A percentile compares a stretch with the other conserved stretches of the same genome.
Conservation (phyloP, 352 stramenopile species). For the Thalassiosira hispida region DNA sequence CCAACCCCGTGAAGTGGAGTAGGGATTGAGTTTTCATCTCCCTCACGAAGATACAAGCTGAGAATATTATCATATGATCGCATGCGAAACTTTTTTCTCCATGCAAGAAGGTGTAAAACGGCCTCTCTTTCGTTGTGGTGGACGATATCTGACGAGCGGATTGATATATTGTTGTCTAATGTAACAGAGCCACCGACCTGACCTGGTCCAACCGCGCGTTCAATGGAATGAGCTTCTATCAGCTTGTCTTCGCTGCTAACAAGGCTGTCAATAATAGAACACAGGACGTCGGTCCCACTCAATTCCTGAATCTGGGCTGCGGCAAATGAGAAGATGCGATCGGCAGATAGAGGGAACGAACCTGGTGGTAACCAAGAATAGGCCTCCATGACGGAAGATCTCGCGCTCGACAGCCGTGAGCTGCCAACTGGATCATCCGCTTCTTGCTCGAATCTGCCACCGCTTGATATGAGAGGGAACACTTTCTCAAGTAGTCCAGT, state of each 20-base stretch:
- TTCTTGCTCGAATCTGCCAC: slow-evolving; percentile 70
- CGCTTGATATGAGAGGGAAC: slow-evolving; percentile 69
- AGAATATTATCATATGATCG: slow-evolving; percentile 57
- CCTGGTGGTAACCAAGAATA: slow-evolving; percentile 85
- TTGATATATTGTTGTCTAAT: slow-evolving; percentile 74
- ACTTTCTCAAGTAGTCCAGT: slow-evolving; percentile 79
- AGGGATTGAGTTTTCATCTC: slow-evolving; percentile 56
- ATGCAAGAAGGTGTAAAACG: slow-evolving; percentile 67
- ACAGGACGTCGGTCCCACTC: slow-evolving; percentile 62
- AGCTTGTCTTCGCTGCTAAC: slow-evolving; percentile 78
- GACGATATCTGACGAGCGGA: slow-evolving; percentile 65
- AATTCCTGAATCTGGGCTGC: slow-evolving; percentile 75
- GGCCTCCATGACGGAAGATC: slow-evolving; percentile 82
- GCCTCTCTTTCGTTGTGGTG: slow-evolving; percentile 77
- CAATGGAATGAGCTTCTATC: slow-evolving; percentile 73
- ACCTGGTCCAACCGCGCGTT: slow-evolving; percentile 57
- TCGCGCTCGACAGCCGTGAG: slow-evolving; percentile 71
- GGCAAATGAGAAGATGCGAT: slow-evolving; percentile 84
- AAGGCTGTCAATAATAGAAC: slow-evolving; percentile 78
- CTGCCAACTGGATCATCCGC: slow-evolving; percentile 48
- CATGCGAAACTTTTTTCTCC: slow-evolving; percentile 50
- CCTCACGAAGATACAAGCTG: slow-evolving; percentile 52
- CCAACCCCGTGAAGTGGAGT: slow-evolving; percentile 83
- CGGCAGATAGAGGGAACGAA: slow-evolving; percentile 82
- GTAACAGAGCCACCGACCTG: slow-evolving; percentile 66